Base-by-base conservation (phyloP, 176 grass and related monocot species). In the Raddia guianensis region DNA sequence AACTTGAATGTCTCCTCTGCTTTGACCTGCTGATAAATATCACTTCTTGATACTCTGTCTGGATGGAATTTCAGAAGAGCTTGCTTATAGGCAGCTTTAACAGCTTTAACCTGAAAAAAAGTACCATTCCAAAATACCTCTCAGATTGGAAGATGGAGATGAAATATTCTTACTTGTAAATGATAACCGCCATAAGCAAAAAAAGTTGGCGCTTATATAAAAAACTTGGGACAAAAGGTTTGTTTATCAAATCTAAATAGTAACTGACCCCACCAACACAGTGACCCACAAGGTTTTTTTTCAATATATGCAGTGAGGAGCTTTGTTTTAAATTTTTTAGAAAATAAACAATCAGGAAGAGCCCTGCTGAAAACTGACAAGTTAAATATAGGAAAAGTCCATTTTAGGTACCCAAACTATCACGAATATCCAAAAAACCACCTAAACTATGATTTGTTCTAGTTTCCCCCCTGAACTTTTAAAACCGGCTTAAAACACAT, bases 1-100 rank as follows among this genome's bases (percentile, higher is more conserved):
- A 99, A 91, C 89, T 99, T 99, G 46, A 96, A 99, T 54, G 79
- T 96, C 85, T 99, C 97, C 78, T 99, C 97, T 76, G 97, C 97
- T 90, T 84, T 89, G 27, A 93, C 93, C 76, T 95, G 97, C 65
- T 88, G 75, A 54, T 77, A 90, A 47, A 93, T 92, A 91, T 99
- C 93, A 1, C 51, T 88, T 49, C 82, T 90, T 51, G 89, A 86
- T 44, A 95, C 86, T 66, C 91, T 88, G 65, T 99, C 97, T 5
- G 97, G 97, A 87, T 99, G 97, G 77, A 99, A 96, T 63, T 84
- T 99, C 63, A 92, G 57, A 59, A 86, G 63, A 13, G 97, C 97
- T 91, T 88, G 90, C 83, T 99, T 99, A 77, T 87, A 95, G 7
- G 97, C 91, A 21, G 81, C 75, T 85, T 90, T 95, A 66, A 93